Evolutionary conservation across 2,329 filamentous ascomycete genomes (phyloP).

Genomic region (Huntiella abstrusa): DNA sequence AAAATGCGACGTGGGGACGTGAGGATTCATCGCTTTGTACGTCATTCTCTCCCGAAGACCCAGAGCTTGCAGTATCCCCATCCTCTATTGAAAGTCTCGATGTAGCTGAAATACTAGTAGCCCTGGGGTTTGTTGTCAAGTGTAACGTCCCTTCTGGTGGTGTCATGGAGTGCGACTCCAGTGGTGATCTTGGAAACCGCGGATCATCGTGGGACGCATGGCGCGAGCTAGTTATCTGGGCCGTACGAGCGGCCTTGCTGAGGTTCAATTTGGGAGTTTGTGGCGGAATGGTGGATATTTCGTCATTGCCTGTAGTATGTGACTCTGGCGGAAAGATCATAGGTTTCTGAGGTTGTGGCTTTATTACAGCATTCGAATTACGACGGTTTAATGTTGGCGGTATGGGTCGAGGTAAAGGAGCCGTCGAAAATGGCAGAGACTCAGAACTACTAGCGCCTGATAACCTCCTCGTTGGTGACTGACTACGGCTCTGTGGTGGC

Average conservation of each 20-base stretch:
- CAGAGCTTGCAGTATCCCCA: constrained; percentile 5
- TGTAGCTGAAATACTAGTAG: too few relatives aligned
- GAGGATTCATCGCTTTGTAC: constrained; percentile 4
- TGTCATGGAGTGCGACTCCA: too few relatives aligned
- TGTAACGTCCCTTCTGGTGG: too few relatives aligned
- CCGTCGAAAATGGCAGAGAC: too few relatives aligned
- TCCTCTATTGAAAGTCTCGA: constrained; percentile 6
- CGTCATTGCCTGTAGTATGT: constrained; percentile 16
- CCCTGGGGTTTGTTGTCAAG: too few relatives aligned
- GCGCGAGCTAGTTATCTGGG: constrained; percentile 1
- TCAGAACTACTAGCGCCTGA: neutral
- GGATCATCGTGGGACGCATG: constrained; percentile 3
- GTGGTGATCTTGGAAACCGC: neutral
- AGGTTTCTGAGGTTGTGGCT: constrained; percentile 10
- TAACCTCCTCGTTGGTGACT: neutral
- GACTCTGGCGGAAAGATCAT: constrained; percentile 17
- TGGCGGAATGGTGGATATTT: constrained; percentile 17
- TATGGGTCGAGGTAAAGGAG: too few relatives aligned
- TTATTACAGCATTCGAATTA: constrained; percentile 15
- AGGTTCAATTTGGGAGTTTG: constrained; percentile 14
- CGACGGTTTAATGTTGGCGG: constrained; percentile 8
- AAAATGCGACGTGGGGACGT: neutral
- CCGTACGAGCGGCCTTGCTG: constrained; percentile 1
- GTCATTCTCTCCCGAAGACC: constrained; percentile 3
- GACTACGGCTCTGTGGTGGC: constrained; percentile 4